These are phyloP conservation scores for Uronychia setigera DNA, from an alignment of 73 alveolate species.

Conservation along the genomic window DNA sequence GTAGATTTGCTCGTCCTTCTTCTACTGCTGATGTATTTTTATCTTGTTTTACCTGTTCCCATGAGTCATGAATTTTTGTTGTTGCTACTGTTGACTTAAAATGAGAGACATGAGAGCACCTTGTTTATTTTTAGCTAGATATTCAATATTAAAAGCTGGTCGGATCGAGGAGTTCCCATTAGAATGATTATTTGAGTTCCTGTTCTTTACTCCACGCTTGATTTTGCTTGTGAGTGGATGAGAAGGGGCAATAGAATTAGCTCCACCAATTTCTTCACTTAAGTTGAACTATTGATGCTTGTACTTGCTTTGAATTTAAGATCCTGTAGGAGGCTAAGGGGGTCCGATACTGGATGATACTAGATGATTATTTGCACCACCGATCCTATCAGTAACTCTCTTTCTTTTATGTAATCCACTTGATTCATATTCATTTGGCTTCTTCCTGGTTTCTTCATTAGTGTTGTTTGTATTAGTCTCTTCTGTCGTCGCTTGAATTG, in stretches of 20 bases:
- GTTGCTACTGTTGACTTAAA: not conserved
- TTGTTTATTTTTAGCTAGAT: slow-evolving; percentile 10
- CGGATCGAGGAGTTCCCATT: not conserved
- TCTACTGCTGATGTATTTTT: not conserved
- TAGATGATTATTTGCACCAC: no score
- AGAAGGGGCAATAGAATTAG: no score
- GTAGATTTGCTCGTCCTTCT: not conserved
- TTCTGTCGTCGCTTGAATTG: not conserved
- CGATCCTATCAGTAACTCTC: no score
- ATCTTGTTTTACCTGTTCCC: not conserved
- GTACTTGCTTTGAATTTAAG: no score
- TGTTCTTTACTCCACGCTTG: not conserved
- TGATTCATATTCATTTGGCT: no score
- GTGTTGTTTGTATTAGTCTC: not conserved
- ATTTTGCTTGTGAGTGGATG: no score
- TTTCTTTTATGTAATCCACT: no score
- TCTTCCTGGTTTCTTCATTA: not conserved
- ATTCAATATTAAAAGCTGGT: not conserved
- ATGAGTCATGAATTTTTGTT: not conserved
- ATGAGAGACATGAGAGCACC: slow-evolving; percentile 16
- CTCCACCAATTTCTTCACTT: no score
- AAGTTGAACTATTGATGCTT: no score
- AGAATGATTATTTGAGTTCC: not conserved
- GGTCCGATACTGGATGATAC: no score
- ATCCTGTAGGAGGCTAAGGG: no score